Conservation (phyloP, 2,329 filamentous ascomycete genomes). For the Scedosporium boydii region DNA sequence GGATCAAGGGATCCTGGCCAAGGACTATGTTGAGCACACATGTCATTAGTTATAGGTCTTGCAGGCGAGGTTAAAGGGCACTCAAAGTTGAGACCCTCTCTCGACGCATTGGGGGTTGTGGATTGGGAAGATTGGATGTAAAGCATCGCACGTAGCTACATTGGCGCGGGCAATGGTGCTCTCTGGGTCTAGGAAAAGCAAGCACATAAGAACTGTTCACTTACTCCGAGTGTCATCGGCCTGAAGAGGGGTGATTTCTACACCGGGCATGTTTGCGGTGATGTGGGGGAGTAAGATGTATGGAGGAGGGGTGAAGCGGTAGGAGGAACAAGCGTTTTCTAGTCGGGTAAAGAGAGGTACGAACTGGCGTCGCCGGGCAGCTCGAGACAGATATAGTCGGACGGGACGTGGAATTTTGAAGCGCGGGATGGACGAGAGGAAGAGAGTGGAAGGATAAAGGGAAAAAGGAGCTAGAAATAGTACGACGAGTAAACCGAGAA, state of each 20-base stretch:
- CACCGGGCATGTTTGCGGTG: conserved; percentile 1
- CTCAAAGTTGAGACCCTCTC: background rate
- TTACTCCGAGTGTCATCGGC: conserved; percentile 6
- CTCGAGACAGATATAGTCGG: background rate
- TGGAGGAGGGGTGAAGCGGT: background rate
- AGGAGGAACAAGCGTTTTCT: background rate
- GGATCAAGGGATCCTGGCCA: conserved; percentile 88
- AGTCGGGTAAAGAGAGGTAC: background rate
- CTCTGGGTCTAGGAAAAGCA: background rate
- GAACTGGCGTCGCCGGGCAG: background rate
- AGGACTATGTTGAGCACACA: conserved; percentile 49
- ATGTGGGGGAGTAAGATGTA: background rate
- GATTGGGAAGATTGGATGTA: too few relatives aligned
- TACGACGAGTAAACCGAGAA: background rate
- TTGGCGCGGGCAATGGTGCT: background rate
- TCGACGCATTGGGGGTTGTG: background rate
- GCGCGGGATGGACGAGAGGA: background rate
- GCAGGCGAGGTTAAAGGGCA: background rate
- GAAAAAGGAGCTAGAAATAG: background rate
- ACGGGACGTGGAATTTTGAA: background rate
- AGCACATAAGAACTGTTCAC: background rate
- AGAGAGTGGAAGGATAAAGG: background rate
- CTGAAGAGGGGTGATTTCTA: background rate
- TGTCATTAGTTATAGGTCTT: background rate
- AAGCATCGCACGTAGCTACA: background rate